Conservation (phyloP, 805 yeast genomes). For the Cyberlindnera petersonii region DNA sequence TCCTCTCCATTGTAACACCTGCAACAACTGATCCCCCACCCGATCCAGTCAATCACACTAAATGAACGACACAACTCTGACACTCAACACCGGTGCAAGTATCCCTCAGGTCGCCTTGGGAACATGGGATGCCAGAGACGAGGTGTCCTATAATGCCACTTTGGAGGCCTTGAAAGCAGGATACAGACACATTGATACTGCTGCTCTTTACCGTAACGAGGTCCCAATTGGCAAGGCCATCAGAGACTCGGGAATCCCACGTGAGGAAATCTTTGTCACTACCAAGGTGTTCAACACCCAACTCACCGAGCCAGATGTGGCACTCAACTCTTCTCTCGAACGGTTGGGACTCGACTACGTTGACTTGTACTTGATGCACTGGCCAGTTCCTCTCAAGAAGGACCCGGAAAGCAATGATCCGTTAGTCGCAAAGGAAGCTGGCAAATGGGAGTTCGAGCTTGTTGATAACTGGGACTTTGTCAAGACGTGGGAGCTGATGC, state of each 20-base stretch:
- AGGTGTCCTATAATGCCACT: conserved; percentile 22
- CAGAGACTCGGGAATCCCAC: conserved; percentile 49
- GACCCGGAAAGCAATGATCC: conserved; percentile 5
- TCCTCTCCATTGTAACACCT: too few species aligned
- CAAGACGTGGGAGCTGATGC: conserved; percentile 21
- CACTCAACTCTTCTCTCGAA: conserved; percentile 53
- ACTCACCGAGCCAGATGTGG: conserved; percentile 41
- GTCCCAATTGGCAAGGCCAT: conserved; percentile 52
- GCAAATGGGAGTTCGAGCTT: conserved; percentile 30
- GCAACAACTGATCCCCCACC: too few species aligned
- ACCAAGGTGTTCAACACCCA: conserved; percentile 60
- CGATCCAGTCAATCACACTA: too few species aligned
- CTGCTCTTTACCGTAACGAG: conserved; percentile 53
- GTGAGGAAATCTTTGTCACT: conserved; percentile 63
- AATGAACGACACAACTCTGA: conserved; percentile 4
- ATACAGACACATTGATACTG: conserved; percentile 61
- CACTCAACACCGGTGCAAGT: conserved; percentile 45
- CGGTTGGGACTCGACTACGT: conserved; percentile 69
- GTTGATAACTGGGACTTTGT: conserved; percentile 54
- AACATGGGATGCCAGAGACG: conserved; percentile 37
- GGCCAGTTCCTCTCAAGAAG: conserved; percentile 4
- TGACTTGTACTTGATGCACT: conserved; percentile 59
- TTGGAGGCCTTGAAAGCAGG: conserved; percentile 33
- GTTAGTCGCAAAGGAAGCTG: conserved; percentile 5
- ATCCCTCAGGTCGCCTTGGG: conserved; percentile 55